These are phyloP conservation scores for Eucalyptus lansdowneana DNA, from an alignment of 345 rosid species.

Conservation along the genomic window DNA sequence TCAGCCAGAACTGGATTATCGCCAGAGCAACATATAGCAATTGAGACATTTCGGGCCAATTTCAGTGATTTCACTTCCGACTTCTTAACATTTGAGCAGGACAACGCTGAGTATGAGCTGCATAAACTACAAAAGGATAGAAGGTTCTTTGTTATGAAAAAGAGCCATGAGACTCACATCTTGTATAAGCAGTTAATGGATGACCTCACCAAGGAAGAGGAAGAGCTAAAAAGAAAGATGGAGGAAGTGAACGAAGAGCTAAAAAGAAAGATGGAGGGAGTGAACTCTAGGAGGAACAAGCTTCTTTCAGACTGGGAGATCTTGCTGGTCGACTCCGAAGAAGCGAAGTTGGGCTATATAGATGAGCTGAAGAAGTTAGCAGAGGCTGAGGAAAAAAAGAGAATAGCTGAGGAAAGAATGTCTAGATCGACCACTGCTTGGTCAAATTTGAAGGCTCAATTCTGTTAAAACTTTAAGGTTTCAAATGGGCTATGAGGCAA, in stretches of 20 bases:
- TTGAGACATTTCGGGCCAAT: not conserved
- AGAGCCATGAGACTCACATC: not conserved
- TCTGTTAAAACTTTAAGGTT: not conserved
- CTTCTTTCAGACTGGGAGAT: too few relatives aligned
- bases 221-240: not conserved
- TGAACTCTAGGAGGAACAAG: not conserved
- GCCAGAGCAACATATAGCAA: not conserved
- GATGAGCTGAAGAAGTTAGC: too few relatives aligned
- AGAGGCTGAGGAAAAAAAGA: too few relatives aligned
- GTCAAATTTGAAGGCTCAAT: too few relatives aligned
- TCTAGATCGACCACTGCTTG: too few relatives aligned
- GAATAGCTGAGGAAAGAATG: too few relatives aligned
- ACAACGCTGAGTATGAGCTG: not conserved
- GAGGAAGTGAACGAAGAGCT: not conserved
- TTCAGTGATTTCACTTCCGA: not conserved
- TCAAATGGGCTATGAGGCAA: not conserved
- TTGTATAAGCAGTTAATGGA: not conserved
- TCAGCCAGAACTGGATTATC: not conserved
- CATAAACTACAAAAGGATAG: not conserved
- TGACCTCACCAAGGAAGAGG: not conserved
- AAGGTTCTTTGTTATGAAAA: not conserved
- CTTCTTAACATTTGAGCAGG: not conserved
- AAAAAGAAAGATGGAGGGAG: too few relatives aligned
- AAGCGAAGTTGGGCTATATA: too few relatives aligned
- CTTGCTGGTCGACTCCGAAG: too few relatives aligned